These are phyloP conservation scores for Mycosphaerella sp. DNA, from an alignment of 2,329 filamentous ascomycete species.

Conservation along the genomic window DNA sequence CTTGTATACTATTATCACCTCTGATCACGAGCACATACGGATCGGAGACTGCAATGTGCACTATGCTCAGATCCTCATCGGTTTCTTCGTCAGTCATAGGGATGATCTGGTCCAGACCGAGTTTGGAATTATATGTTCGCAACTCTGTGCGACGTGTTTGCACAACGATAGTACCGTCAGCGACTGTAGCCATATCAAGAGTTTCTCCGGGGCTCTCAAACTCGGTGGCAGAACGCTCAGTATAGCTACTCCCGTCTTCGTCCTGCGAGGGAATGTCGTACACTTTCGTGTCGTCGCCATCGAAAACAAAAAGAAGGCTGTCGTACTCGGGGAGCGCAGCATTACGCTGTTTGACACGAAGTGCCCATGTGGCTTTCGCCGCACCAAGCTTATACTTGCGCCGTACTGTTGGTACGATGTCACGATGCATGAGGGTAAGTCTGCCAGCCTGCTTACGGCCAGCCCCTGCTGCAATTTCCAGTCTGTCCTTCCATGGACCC, in stretches of 20 bases:
- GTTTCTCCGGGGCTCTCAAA: constrained; percentile 88
- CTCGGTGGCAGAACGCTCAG: constrained; percentile 67
- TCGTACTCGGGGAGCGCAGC: constrained; percentile 14
- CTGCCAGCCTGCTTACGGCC: constrained; percentile 62
- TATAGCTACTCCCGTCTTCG: constrained; percentile 19
- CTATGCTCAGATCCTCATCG: constrained; percentile 69
- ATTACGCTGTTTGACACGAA: constrained; percentile 39
- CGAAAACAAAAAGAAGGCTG: constrained; percentile 30
- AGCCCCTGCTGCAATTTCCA: constrained; percentile 52
- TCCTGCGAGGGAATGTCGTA: constrained; percentile 22
- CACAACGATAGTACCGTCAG: constrained; percentile 72
- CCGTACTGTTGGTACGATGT: constrained; percentile 67
- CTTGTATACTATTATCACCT: constrained; percentile 72
- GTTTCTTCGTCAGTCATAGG: constrained; percentile 89
- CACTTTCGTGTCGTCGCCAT: constrained; percentile 26
- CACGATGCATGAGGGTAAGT: constrained; percentile 69
- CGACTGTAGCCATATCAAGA: constrained; percentile 76
- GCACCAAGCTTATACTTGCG: constrained; percentile 66
- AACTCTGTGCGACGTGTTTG: constrained; percentile 84
- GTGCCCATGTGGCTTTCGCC: constrained; percentile 73
- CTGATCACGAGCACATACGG: constrained; percentile 77
- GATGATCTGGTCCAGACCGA: constrained; percentile 83
- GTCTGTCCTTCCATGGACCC: constrained; percentile 36
- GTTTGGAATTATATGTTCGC: constrained; percentile 85
- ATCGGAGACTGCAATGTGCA: constrained; percentile 77